Percentiles rank a stretch among this genome's conserved stretches.
These are phyloP conservation scores for Theobroma cacao DNA, from an alignment of 345 rosid genomes.

Conservation along the genomic window DNA sequence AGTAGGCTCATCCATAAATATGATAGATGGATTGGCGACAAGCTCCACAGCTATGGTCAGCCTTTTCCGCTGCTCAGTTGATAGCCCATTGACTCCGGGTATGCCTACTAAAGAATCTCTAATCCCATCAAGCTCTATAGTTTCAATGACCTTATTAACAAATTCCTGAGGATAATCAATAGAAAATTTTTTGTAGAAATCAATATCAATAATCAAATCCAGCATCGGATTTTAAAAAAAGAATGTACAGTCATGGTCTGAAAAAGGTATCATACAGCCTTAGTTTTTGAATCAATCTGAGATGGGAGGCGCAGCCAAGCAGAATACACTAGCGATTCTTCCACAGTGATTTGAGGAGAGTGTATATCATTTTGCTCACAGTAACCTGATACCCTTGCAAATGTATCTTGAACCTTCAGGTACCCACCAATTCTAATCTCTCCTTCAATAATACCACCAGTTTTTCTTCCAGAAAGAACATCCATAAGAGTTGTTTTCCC, in stretches of 20 bases:
- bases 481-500: constrained; percentile 88
- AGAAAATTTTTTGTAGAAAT: background rate
- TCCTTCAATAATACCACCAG: constrained; percentile 64
- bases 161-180: constrained; percentile 25
- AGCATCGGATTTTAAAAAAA: background rate
- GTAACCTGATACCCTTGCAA: constrained; percentile 84
- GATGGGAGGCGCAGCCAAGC: constrained; percentile 66
- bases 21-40: constrained; percentile 46
- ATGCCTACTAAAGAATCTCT: constrained; percentile 41
- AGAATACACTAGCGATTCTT: constrained; percentile 51
- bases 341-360: constrained; percentile 67
- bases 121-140: constrained; percentile 38
- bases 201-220: background rate
- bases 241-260: background rate
- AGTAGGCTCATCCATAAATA: constrained; percentile 54
- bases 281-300: constrained; percentile 48
- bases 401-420: constrained; percentile 69
- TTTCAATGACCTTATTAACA: constrained; percentile 38
- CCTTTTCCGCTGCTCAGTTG: constrained; percentile 48
- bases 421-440: constrained; percentile 64
- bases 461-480: constrained; percentile 88
- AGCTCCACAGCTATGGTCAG: constrained; percentile 54
- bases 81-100: constrained; percentile 34
- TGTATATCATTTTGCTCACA: constrained; percentile 85
- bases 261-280: constrained; percentile 30